Evolutionary conservation across 2,329 filamentous ascomycete genomes (phyloP).

Genomic region (Colletotrichum costaricense): DNA sequence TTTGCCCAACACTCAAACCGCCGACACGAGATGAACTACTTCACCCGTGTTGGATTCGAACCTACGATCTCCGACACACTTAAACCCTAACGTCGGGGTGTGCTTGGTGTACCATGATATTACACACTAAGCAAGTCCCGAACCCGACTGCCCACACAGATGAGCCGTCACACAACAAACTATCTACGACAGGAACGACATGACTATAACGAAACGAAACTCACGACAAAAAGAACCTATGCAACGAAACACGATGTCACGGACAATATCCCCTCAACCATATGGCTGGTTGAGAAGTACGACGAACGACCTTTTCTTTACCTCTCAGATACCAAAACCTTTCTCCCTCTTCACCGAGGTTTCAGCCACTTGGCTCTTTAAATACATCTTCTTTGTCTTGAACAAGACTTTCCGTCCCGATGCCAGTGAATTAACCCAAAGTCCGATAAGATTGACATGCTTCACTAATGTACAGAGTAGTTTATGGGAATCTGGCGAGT

Average conservation of each 20-base stretch:
- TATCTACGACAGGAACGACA: constrained; percentile 11
- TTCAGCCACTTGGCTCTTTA: constrained; percentile 27
- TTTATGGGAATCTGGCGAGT: too few relatives aligned
- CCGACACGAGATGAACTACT: constrained; percentile 26
- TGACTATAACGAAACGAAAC: constrained; percentile 9
- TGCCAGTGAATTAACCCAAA: not conserved
- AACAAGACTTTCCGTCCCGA: not conserved
- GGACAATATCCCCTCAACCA: constrained; percentile 10
- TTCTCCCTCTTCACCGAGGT: constrained; percentile 29
- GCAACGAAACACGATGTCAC: constrained; percentile 10
- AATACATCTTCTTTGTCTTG: constrained; percentile 32
- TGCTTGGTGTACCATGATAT: constrained; percentile 13
- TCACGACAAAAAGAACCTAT: constrained; percentile 10
- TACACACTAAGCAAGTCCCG: constrained; percentile 20
- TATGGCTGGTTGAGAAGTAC: constrained; percentile 24
- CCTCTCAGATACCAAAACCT: constrained; percentile 20
- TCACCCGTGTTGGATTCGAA: constrained; percentile 27
- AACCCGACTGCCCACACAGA: not conserved
- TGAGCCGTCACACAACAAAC: not conserved
- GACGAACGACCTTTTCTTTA: constrained; percentile 29
- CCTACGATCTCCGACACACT: constrained; percentile 26
- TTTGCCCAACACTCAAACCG: constrained; percentile 25
- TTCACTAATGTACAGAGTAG: not conserved
- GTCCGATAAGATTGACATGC: not conserved
- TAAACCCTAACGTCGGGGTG: constrained; percentile 8